Conservation (phyloP, 345 rosid genomes). For the Camelina sativa region DNA sequence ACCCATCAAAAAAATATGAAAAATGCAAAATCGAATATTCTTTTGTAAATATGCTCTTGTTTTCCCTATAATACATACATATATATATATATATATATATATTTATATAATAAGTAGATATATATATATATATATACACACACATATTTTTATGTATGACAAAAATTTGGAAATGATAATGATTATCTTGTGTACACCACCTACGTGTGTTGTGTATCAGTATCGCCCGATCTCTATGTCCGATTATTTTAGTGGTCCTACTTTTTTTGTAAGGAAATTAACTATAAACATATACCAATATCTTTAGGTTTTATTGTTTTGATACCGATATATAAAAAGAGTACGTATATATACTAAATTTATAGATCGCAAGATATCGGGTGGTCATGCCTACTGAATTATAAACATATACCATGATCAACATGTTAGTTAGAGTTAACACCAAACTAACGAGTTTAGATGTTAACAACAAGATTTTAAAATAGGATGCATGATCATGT, state of each 20-base stretch:
- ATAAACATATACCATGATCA: not conserved
- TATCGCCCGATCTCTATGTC: conserved; percentile 33
- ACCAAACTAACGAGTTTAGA: not conserved
- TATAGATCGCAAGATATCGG: not conserved
- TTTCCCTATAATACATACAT: not conserved
- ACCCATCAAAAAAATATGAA: conserved; percentile 9
- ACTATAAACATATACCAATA: too few species aligned
- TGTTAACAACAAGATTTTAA: not conserved
- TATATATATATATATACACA: not conserved
- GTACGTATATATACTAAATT: not conserved
- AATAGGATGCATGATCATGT: not conserved
- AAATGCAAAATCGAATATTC: conserved; percentile 32
- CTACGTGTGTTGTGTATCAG: conserved; percentile 27
- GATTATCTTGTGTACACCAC: conserved; percentile 42
- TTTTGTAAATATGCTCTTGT: conserved; percentile 31
- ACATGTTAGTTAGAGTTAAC: not conserved
- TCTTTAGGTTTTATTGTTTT: too few species aligned
- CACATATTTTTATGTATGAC: not conserved
- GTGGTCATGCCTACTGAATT: not conserved
- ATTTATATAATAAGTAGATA: not conserved
- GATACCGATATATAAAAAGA: too few species aligned
- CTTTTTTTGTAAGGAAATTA: too few species aligned
- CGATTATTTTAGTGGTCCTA: conserved; percentile 13
- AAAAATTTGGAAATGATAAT: conserved; percentile 5
- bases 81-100: too few species aligned